phyloP scores from a whole-genome alignment of 164 flowering plant genomes.

The Vitis cinerea region DNA sequence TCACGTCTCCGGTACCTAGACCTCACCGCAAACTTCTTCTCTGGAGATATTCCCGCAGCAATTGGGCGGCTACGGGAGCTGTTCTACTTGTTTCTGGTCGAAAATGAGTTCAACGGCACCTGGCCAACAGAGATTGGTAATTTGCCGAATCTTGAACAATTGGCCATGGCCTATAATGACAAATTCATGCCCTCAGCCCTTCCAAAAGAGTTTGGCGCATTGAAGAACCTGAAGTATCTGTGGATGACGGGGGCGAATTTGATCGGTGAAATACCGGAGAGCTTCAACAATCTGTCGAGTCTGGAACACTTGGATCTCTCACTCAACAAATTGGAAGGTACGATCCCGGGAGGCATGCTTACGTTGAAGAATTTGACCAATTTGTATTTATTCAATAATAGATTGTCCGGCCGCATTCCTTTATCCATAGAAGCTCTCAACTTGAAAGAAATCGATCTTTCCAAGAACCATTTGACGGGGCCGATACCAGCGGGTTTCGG shows the following conservation, averaged over 20 bases:
- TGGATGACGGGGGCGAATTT: constrained; percentile 39
- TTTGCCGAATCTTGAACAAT: constrained; percentile 41
- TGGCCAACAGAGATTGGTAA: constrained; percentile 62
- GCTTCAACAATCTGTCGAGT: constrained; percentile 26
- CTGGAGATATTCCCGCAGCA: constrained; percentile 63
- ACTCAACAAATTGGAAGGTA: constrained; percentile 40
- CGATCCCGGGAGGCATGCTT: constrained; percentile 56
- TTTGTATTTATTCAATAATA: constrained; percentile 43
- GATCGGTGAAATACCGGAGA: constrained; percentile 58
- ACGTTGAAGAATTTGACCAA: constrained; percentile 42
- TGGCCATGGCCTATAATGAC: constrained; percentile 36
- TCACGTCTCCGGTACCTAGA: constrained; percentile 34
- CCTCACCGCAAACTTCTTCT: constrained; percentile 59
- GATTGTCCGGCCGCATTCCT: constrained; percentile 65
- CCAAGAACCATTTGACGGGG: constrained; percentile 59
- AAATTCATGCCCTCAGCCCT: constrained; percentile 36
- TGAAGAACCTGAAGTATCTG: constrained; percentile 49
- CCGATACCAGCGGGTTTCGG: constrained; percentile 59
- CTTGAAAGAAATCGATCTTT: constrained; percentile 48
- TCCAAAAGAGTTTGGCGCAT: constrained; percentile 45
- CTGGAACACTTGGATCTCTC: constrained; percentile 54
- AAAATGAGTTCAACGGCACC: constrained; percentile 55
- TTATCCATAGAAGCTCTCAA: constrained; percentile 27
- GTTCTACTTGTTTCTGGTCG: constrained; percentile 22
- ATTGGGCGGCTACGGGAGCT: constrained; percentile 43